phyloP scores from a whole-genome alignment of 2,329 filamentous ascomycete genomes.

The Penicillium sp. region DNA sequence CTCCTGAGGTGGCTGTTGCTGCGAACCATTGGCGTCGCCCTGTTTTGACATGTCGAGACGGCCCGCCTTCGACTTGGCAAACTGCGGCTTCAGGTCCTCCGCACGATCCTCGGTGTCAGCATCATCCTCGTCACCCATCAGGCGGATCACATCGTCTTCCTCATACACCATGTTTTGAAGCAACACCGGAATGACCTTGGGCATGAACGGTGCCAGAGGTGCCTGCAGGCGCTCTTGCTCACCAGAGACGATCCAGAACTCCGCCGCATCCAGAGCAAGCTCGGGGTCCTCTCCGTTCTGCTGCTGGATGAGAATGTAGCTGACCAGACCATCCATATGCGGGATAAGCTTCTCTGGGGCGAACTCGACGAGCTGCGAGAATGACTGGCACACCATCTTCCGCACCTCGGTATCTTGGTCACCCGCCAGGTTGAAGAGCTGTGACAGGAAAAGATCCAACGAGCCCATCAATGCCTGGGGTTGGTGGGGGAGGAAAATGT shows the following conservation, averaged over 20 bases:
- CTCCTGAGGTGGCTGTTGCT: slow-evolving; percentile 43
- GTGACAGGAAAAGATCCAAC: slow-evolving; percentile 77
- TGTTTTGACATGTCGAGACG: slow-evolving; percentile 57
- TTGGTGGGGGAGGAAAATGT: slow-evolving; percentile 85
- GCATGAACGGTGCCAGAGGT: slow-evolving; percentile 72
- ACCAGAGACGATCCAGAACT: slow-evolving; percentile 94
- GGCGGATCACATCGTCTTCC: slow-evolving; percentile 83
- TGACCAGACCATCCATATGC: slow-evolving; percentile 82
- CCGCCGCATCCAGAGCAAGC: slow-evolving; percentile 87
- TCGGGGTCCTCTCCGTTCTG: slow-evolving; percentile 79
- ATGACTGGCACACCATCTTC: slow-evolving; percentile 88
- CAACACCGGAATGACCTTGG: slow-evolving; percentile 84
- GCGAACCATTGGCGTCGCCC: slow-evolving; percentile 43
- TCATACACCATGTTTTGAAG: slow-evolving; percentile 95
- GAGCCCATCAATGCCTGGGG: slow-evolving; percentile 78
- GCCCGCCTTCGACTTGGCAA: slow-evolving; percentile 70
- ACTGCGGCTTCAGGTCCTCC: slow-evolving; percentile 89
- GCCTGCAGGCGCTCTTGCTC: slow-evolving; percentile 81
- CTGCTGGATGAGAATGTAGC: slow-evolving; percentile 91
- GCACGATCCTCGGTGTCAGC: slow-evolving; percentile 87
- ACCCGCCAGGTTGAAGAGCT: slow-evolving; percentile 76
- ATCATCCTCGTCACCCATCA: slow-evolving; percentile 83
- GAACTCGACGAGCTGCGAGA: slow-evolving; percentile 88
- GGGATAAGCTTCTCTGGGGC: slow-evolving; percentile 87
- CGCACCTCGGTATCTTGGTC: slow-evolving; percentile 81